Evolutionary conservation across 352 stramenopile species (phyloP), one percentile per base, ranked within the genome.

Genomic region (Pythium oligandrum): DNA sequence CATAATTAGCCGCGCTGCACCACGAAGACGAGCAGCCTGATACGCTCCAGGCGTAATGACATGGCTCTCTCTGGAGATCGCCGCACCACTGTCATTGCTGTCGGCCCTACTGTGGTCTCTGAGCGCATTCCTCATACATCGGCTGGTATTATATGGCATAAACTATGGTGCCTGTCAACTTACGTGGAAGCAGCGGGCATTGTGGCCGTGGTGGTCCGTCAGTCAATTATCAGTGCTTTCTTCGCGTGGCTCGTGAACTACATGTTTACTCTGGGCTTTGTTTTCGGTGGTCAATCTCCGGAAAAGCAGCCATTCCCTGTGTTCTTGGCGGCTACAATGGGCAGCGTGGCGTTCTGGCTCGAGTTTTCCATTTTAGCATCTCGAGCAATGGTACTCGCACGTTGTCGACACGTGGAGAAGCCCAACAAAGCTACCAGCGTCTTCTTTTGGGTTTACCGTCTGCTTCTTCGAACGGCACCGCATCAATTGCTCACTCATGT

Each of bases 281-380:
- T 65, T 17, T 46, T 39, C 39, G 40, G 33, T 3, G 58, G 58
- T 11, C 39, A 40, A 31, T 34, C 51, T 0, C 46, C 58, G 6
- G 17, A 31, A 2, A 33, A 59, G 2, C 58, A 65, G 35, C 44
- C 38, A 1, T 46, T 44, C 40, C n/a, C 5, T 11, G 46, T 53
- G 36, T 65, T 65, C 47, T 30, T 59, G 6, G 47, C 37, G 26
- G 40, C 46, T 6, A 51, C 37, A 9, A 57, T 59, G 45, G 48
- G 12, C 10, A 39, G 51, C 34, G 10, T 55, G 26, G 48, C 48
- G 10, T 9, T 62, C 17, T 55, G 44, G 11, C 9, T 56, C 3
- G 34, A 3, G 3, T 1, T 51, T 35, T 5, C 36, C 32, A 56
- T 62, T 40, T 6, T 56, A 6, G 6, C 45, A 0, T 47, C 35